phyloP scores from a whole-genome alignment of 768 basidiomycete species.

The Cystobasidium ongulense region DNA sequence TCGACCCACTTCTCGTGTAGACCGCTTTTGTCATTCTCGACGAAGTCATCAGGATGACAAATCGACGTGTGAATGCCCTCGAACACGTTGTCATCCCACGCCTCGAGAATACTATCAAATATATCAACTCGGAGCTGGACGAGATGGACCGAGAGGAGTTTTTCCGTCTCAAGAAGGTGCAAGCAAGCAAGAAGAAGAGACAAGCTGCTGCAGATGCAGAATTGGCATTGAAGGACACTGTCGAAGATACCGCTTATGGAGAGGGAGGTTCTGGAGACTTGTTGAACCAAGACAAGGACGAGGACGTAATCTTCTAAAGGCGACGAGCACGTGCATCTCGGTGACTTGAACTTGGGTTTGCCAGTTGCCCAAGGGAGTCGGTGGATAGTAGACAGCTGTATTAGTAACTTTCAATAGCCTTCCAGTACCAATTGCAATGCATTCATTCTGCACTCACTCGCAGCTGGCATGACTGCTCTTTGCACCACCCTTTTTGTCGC shows the following conservation, averaged over 20 bases:
- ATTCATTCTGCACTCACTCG: not conserved
- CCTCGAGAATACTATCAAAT: slow-evolving; percentile 94
- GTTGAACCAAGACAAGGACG: slow-evolving; percentile 69
- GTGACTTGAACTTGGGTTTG: too few relatives aligned
- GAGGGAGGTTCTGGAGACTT: slow-evolving; percentile 51
- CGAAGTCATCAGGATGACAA: slow-evolving; percentile 98
- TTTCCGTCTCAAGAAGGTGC: slow-evolving; percentile 60
- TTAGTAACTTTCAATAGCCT: too few relatives aligned
- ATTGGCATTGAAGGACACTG: slow-evolving; percentile 34
- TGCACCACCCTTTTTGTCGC: not conserved
- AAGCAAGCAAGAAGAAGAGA: slow-evolving; percentile 41
- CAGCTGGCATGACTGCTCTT: not conserved
- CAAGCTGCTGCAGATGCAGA: slow-evolving; percentile 34
- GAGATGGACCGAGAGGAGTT: slow-evolving; percentile 76
- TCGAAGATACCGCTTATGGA: slow-evolving; percentile 46
- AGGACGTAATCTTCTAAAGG: slow-evolving; percentile 77
- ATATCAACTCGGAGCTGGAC: slow-evolving; percentile 92
- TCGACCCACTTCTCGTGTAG: slow-evolving; percentile 47
- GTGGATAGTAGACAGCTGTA: too few relatives aligned
- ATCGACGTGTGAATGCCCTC: slow-evolving; percentile 95
- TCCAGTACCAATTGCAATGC: too few relatives aligned
- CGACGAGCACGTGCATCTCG: not conserved
- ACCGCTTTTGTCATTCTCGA: slow-evolving; percentile 98
- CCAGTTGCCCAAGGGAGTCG: too few relatives aligned
- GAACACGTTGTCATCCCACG: slow-evolving; percentile 94